Evolutionary conservation across 768 basidiomycete species (phyloP).

Genomic region (Naematelia encephala): DNA sequence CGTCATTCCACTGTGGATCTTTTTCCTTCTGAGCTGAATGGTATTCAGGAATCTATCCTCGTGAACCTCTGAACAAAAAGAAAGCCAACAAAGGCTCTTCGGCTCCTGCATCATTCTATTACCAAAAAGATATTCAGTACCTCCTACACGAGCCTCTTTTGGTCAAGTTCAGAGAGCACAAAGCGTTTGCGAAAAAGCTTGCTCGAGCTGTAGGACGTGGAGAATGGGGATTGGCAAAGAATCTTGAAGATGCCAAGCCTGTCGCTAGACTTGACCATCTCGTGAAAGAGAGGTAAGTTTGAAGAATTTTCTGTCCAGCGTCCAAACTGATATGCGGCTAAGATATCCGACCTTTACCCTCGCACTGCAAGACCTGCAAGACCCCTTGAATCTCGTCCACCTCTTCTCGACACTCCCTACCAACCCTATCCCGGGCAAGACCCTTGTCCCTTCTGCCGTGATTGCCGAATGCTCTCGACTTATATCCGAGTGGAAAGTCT

Average conservation of each 20-base stretch:
- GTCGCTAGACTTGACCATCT: conserved; percentile 90
- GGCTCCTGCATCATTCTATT: conserved; percentile 96
- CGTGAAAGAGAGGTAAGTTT: conserved; percentile 84
- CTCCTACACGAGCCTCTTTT: conserved; percentile 94
- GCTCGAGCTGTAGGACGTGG: conserved; percentile 85
- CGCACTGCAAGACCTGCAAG: conserved; percentile 92
- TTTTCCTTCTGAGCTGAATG: background rate
- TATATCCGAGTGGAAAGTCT: conserved; percentile 80
- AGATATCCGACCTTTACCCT: conserved; percentile 98
- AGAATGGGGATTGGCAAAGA: conserved; percentile 94
- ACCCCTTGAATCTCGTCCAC: conserved; percentile 90
- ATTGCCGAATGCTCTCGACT: conserved; percentile 87
- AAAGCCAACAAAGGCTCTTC: conserved; percentile 96
- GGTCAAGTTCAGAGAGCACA: conserved; percentile 90
- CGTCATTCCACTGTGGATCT: conserved; percentile 22
- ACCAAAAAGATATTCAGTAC: conserved; percentile 95
- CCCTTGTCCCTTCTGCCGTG: conserved; percentile 66
- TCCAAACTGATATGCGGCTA: conserved; percentile 1
- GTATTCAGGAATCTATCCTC: conserved; percentile 83
- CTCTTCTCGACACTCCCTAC: conserved; percentile 89
- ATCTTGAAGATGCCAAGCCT: conserved; percentile 86
- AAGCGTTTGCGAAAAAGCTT: conserved; percentile 95
- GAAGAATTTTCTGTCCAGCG: background rate
- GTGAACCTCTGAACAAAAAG: conserved; percentile 87
- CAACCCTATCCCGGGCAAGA: conserved; percentile 57